Conservation (phyloP, 2,329 filamentous ascomycete genomes). For the Fusarium duplospermum region DNA sequence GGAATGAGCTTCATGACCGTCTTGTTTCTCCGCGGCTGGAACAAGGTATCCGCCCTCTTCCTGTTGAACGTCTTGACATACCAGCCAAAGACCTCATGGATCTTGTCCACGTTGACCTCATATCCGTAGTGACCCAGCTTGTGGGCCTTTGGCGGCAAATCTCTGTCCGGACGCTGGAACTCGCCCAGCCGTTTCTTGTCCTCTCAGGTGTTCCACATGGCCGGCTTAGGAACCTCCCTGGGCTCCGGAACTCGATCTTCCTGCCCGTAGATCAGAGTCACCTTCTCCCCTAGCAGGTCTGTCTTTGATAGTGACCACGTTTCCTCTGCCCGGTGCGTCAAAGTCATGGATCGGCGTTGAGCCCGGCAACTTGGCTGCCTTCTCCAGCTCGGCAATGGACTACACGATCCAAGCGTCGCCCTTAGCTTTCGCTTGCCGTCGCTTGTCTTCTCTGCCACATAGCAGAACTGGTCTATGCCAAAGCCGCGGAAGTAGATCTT, state of each 20-base stretch:
- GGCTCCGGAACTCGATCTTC: slow-evolving; percentile 6
- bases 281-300: slow-evolving; percentile 2
- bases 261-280: slow-evolving; percentile 13
- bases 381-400: slow-evolving; percentile 13
- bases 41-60: slow-evolving; percentile 5
- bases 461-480: slow-evolving; percentile 11
- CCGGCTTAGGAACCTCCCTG: slow-evolving; percentile 14
- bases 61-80: slow-evolving; percentile 10
- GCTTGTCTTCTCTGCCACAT: slow-evolving; percentile 12
- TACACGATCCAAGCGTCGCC: slow-evolving; percentile 15
- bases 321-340: slow-evolving; percentile 10
- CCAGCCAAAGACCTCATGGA: slow-evolving; percentile 5
- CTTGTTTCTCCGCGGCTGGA: neutral
- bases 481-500: slow-evolving; percentile 22
- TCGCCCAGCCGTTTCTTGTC: slow-evolving; percentile 14
- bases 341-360: slow-evolving; percentile 9
- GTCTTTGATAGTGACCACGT: slow-evolving; percentile 1
- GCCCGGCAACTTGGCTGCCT: slow-evolving; percentile 12
- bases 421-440: slow-evolving; percentile 8
- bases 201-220: slow-evolving; percentile 20
- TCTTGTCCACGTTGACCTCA: neutral
- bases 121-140: slow-evolving; percentile 22
- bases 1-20: slow-evolving; percentile 17
- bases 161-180: slow-evolving; percentile 13
- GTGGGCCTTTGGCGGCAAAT: slow-evolving; percentile 10